phyloP scores from a whole-genome alignment of 129 eudicot genomes.

The Tagetes erecta region DNA sequence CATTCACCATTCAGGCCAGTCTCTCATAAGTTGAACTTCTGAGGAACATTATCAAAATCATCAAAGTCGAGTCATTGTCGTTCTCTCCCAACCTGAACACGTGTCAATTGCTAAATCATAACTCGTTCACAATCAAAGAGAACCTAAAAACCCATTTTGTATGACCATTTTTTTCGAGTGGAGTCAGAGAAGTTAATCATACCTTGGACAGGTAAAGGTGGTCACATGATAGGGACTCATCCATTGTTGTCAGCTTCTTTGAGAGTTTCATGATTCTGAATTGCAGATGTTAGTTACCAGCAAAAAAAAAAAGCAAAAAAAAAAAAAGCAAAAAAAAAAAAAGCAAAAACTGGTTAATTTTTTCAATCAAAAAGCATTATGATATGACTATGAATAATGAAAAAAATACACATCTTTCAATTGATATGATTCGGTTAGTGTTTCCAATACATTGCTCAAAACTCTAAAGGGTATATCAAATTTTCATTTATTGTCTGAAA shows the following conservation, averaged over 20 bases:
- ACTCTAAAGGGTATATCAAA: too few species aligned
- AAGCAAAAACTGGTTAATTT: neutral
- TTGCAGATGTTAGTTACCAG: too few species aligned
- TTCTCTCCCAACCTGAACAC: constrained; percentile 78
- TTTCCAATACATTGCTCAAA: too few species aligned
- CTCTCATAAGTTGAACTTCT: constrained; percentile 65
- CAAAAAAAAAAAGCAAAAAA: too few species aligned
- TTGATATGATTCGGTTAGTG: too few species aligned
- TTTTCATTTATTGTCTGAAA: neutral
- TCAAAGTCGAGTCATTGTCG: constrained; percentile 79
- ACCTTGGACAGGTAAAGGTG: constrained; percentile 79
- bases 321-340: too few species aligned
- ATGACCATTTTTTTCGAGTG: neutral
- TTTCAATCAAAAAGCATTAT: neutral
- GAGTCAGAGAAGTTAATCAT: constrained; percentile 3
- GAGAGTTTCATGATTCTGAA: constrained; percentile 82
- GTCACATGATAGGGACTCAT: constrained; percentile 76
- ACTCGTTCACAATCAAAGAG: neutral
- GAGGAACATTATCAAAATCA: constrained; percentile 76
- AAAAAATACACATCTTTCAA: too few species aligned
- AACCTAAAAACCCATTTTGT: constrained; percentile 23
- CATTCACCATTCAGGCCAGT: neutral
- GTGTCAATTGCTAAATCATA: neutral
- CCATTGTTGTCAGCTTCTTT: constrained; percentile 70
- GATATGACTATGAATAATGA: too few species aligned